These are phyloP conservation scores for Hirschfeldia incana DNA, from an alignment of 345 rosid species.

Conservation along the genomic window DNA sequence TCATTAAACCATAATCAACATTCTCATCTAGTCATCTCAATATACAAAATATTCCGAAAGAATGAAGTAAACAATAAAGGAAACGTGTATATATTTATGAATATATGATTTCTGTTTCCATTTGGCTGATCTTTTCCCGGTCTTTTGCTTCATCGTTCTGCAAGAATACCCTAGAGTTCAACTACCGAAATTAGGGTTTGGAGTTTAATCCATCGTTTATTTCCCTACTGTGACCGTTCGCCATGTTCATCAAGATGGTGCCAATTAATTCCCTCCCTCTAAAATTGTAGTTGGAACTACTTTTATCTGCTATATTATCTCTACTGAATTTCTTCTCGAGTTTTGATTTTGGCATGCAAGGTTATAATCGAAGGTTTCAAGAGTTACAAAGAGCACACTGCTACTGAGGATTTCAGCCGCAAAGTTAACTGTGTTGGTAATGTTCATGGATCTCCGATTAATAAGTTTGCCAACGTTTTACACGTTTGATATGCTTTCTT, in stretches of 20 bases:
- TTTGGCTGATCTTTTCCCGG: too few species aligned
- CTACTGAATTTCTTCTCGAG: constrained; percentile 5
- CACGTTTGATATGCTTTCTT: neutral
- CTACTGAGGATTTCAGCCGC: constrained; percentile 84
- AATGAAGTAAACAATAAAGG: too few species aligned
- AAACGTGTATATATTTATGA: too few species aligned
- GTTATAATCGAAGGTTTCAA: constrained; percentile 91
- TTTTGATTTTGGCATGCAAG: constrained; percentile 38
- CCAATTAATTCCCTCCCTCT: neutral
- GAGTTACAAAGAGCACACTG: constrained; percentile 92
- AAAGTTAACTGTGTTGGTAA: constrained; percentile 91
- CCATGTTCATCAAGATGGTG: constrained; percentile 41
- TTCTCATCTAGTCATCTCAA: too few species aligned
- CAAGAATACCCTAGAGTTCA: too few species aligned
- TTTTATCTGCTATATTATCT: neutral
- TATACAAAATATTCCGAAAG: too few species aligned
- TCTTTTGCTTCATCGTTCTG: too few species aligned
- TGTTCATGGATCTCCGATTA: neutral
- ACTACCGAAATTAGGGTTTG: too few species aligned
- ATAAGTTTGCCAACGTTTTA: neutral
- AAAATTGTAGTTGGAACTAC: neutral
- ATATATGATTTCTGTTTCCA: too few species aligned
- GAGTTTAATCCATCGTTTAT: neutral
- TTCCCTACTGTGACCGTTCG: constrained; percentile 1
- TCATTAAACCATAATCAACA: too few species aligned